Conservation (phyloP, 2,329 filamentous ascomycete genomes). For the Clonostachys rhizophaga region DNA sequence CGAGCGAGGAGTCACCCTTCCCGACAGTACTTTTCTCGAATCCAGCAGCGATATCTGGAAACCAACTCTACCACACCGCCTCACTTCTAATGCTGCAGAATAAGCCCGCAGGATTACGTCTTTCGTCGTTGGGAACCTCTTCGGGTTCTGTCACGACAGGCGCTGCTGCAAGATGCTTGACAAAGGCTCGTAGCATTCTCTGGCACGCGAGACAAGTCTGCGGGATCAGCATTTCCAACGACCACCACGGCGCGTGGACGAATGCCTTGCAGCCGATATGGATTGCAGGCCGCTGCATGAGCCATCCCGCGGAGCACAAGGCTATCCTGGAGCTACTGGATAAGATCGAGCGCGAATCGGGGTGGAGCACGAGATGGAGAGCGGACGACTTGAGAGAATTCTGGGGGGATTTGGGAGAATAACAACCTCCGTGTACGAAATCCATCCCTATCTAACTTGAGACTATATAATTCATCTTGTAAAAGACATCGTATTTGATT, state of each 20-base stretch:
- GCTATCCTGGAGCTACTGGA: conserved; percentile 33
- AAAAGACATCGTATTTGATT: no score
- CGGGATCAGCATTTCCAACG: conserved; percentile 46
- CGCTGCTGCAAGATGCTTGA: neutral
- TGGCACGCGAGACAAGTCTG: conserved; percentile 50
- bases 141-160: neutral
- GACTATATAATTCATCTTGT: no score
- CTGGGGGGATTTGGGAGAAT: conserved; percentile 1
- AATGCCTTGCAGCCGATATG: conserved; percentile 50
- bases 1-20: conserved; percentile 39
- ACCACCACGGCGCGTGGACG: conserved; percentile 46
- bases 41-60: conserved; percentile 46
- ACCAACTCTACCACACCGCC: conserved; percentile 49
- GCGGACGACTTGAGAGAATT: conserved; percentile 1
- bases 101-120: conserved; percentile 29
- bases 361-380: conserved; percentile 1
- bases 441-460: no score
- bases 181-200: conserved; percentile 25
- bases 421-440: no score
- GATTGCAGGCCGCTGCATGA: conserved; percentile 47
- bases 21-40: conserved; percentile 44
- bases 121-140: conserved; percentile 20
- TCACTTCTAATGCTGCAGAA: conserved; percentile 45
- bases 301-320: conserved; percentile 33
- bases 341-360: neutral